Conservation (phyloP, 108 stramenopile genomes). For the Aurantiochytrium sp. region DNA sequence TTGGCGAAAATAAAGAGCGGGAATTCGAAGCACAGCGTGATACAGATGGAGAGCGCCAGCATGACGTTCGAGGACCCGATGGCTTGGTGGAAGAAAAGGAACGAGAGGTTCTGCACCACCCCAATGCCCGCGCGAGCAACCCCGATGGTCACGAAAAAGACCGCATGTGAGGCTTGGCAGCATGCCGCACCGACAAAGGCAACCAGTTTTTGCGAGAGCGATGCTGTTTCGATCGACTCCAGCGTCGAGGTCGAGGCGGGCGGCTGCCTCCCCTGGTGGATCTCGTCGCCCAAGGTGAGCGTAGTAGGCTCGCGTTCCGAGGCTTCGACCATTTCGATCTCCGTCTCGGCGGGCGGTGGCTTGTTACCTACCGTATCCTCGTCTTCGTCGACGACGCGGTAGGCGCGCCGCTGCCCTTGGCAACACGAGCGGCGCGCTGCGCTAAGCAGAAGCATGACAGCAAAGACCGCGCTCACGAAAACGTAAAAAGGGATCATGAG, state of each 20-base stretch:
- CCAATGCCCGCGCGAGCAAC: not conserved
- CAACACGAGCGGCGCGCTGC: not conserved
- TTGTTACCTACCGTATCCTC: too few species aligned
- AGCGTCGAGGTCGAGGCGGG: not conserved
- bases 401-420: not conserved
- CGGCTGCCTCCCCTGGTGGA: not conserved
- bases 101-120: not conserved
- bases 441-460: not conserved
- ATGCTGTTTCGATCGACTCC: not conserved
- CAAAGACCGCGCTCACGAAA: not conserved
- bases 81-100: conserved; percentile 9
- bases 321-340: too few species aligned
- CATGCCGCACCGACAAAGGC: not conserved
- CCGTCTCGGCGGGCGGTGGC: too few species aligned
- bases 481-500: not conserved
- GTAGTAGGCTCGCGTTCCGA: too few species aligned
- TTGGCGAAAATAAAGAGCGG: not conserved
- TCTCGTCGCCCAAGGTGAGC: too few species aligned
- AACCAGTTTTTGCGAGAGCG: not conserved
- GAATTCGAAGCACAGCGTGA: conserved; percentile 31
- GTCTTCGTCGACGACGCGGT: too few species aligned
- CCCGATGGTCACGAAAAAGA: not conserved
- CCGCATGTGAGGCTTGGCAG: not conserved
- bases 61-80: not conserved
- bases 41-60: not conserved